phyloP scores from a whole-genome alignment of 805 yeast species.

The Yarrowia osloensis region DNA sequence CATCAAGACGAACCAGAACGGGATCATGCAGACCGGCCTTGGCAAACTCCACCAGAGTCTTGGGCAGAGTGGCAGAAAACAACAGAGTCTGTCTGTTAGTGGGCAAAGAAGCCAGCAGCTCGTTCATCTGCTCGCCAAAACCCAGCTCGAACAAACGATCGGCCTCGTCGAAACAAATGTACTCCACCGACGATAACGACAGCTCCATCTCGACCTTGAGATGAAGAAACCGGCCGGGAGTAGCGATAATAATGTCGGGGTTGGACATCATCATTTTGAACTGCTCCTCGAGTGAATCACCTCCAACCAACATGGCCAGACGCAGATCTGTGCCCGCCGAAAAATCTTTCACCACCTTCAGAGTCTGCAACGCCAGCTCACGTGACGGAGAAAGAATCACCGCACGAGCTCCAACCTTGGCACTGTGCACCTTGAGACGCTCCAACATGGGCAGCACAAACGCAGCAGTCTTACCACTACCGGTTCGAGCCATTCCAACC shows the following conservation, averaged over 20 bases:
- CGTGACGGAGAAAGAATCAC: conserved; percentile 90
- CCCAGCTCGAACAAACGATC: conserved; percentile 97
- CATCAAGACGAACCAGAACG: conserved; percentile 85
- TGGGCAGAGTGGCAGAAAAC: conserved; percentile 94
- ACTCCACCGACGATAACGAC: conserved; percentile 80
- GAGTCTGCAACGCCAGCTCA: conserved; percentile 93
- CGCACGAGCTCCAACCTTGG: conserved; percentile 87
- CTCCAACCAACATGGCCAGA: conserved; percentile 84
- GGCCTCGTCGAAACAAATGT: conserved; percentile 95
- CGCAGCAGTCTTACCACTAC: conserved; percentile 99
- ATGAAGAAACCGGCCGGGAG: conserved; percentile 97
- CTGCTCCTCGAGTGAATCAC: conserved; percentile 97
- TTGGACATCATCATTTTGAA: conserved; percentile 88
- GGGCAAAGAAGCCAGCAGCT: conserved; percentile 81
- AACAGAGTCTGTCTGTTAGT: conserved; percentile 80
- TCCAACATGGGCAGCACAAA: conserved; percentile 89
- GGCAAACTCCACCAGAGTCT: conserved; percentile 91
- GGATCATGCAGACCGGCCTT: conserved; percentile 95
- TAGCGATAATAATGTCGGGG: conserved; percentile 93
- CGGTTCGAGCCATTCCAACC: conserved; percentile 99
- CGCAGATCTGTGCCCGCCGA: conserved; percentile 80
- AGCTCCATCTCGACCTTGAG: conserved; percentile 92
- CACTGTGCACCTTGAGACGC: conserved; percentile 75
- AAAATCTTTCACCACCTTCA: conserved; percentile 85
- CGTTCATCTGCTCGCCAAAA: conserved; percentile 89